Evolutionary conservation across 495 filamentous ascomycete genomes (phyloP).

Genomic region (Aspergillus ostianus): DNA sequence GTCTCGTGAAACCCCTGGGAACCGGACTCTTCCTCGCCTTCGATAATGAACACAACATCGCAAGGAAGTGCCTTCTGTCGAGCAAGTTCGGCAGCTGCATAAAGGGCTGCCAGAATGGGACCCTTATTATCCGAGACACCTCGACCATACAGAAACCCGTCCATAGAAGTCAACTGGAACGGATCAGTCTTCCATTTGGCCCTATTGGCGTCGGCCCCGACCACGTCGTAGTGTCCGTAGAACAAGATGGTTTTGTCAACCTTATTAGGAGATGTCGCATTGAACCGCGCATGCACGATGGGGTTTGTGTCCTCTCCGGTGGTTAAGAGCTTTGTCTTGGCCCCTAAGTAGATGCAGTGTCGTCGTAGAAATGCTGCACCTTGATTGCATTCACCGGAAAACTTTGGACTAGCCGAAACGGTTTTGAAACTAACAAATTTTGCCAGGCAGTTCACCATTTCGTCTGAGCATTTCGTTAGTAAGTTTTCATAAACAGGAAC

Average conservation of each 20-base stretch:
- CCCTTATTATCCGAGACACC: slow-evolving; percentile 98
- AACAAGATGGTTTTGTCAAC: slow-evolving; percentile 85
- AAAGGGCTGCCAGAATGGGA: slow-evolving; percentile 86
- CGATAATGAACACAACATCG: slow-evolving; percentile 89
- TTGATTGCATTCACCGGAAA: slow-evolving; percentile 84
- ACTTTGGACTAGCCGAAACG: slow-evolving; percentile 79
- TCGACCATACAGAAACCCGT: slow-evolving; percentile 95
- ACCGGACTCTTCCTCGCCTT: slow-evolving; percentile 95
- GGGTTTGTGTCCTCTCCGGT: slow-evolving; percentile 77
- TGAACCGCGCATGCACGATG: slow-evolving; percentile 84
- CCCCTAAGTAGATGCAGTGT: slow-evolving; percentile 87
- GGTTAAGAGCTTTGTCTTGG: slow-evolving; percentile 78
- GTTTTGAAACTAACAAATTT: slow-evolving; percentile 90
- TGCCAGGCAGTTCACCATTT: slow-evolving; percentile 76
- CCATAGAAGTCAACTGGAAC: slow-evolving; percentile 77
- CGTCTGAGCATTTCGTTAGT: slow-evolving; percentile 46
- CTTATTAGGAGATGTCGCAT: slow-evolving; percentile 54
- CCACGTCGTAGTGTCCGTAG: slow-evolving; percentile 99
- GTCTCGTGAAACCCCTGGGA: slow-evolving; percentile 84
- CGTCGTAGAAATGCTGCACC: slow-evolving; percentile 87
- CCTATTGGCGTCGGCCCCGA: slow-evolving; percentile 78
- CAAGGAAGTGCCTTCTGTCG: slow-evolving; percentile 74
- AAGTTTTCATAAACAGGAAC: neutral
- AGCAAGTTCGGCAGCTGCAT: slow-evolving; percentile 83
- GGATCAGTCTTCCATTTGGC: slow-evolving; percentile 82